Percentiles rank a stretch among this genome's conserved stretches.
Evolutionary conservation across 352 stramenopile species (phyloP).

Genomic region (Saprolegnia parasitica): DNA sequence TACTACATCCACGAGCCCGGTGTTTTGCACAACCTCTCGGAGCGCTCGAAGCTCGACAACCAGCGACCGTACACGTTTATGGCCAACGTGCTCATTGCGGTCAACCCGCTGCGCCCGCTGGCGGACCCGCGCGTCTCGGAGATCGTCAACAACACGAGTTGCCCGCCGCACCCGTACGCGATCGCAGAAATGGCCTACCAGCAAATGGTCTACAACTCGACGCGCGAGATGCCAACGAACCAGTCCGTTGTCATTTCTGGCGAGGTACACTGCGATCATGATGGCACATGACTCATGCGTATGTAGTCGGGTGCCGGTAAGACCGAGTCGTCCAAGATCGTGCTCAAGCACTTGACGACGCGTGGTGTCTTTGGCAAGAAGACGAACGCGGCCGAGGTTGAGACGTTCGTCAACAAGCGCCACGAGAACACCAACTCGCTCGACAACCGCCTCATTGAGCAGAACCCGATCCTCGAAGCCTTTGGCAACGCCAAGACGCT

Average conservation of each 20-base stretch:
- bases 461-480: slow-evolving; percentile 93
- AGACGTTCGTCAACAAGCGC: slow-evolving; percentile 44
- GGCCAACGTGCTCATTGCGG: slow-evolving; percentile 89
- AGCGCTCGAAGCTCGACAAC: slow-evolving; percentile 83
- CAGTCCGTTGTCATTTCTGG: slow-evolving; percentile 84
- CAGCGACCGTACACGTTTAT: slow-evolving; percentile 92
- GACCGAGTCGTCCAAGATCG: slow-evolving; percentile 88
- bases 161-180: slow-evolving; percentile 76
- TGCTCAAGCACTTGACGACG: slow-evolving; percentile 84
- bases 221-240: slow-evolving; percentile 79
- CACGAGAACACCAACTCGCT: slow-evolving; percentile 55
- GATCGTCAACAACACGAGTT: slow-evolving; percentile 66
- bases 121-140: slow-evolving; percentile 74
- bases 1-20: slow-evolving; percentile 93
- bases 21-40: slow-evolving; percentile 93
- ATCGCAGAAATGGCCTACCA: slow-evolving; percentile 89
- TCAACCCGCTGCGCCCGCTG: slow-evolving; percentile 86
- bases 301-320: slow-evolving; percentile 73
- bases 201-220: slow-evolving; percentile 88
- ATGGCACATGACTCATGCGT: not conserved
- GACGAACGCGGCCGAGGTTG: slow-evolving; percentile 66
- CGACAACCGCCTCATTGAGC: slow-evolving; percentile 78
- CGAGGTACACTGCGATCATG: slow-evolving; percentile 34
- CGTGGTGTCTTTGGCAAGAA: slow-evolving; percentile 83
- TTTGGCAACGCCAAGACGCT: slow-evolving; percentile 95